Evolutionary conservation across 208 protist genomes (phyloP).

Genomic region (Naegleria gruberi): DNA sequence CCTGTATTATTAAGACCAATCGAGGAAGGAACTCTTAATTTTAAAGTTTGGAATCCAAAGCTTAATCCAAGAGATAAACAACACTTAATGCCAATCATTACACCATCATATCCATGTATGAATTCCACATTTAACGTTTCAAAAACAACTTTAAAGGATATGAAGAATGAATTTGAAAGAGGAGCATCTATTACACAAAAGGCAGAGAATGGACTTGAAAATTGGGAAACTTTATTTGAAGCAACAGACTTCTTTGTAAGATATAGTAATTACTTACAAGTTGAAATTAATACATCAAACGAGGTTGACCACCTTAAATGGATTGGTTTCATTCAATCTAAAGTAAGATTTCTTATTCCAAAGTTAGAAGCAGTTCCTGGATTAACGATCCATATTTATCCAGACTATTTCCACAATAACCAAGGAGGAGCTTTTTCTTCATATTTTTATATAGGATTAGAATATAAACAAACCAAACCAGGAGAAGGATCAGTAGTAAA

Average conservation of each 20-base stretch:
- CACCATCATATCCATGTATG: slow-evolving; percentile 91
- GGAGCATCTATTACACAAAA: slow-evolving; percentile 46
- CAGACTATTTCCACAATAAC: background rate
- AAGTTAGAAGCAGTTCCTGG: slow-evolving; percentile 36
- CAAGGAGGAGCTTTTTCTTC: background rate
- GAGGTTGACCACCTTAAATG: slow-evolving; percentile 41
- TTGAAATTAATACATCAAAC: slow-evolving; percentile 28
- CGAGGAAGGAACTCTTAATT: background rate
- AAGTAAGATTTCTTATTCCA: slow-evolving; percentile 40
- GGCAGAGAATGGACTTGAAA: slow-evolving; percentile 28
- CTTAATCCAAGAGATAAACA: slow-evolving; percentile 40
- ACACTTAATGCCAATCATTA: slow-evolving; percentile 93
- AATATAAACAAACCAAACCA: background rate
- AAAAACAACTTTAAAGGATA: slow-evolving; percentile 75
- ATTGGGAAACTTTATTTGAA: slow-evolving; percentile 42
- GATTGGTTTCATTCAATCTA: slow-evolving; percentile 45
- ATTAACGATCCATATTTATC: slow-evolving; percentile 22
- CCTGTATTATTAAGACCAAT: background rate
- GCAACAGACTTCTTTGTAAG: slow-evolving; percentile 45
- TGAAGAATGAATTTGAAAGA: slow-evolving; percentile 85
- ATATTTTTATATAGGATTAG: background rate
- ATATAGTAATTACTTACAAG: slow-evolving; percentile 42
- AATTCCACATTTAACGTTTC: slow-evolving; percentile 95
- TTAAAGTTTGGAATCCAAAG: slow-evolving; percentile 53
- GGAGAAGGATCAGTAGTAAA: background rate